Evolutionary conservation across 306 rosid genomes (phyloP).

Genomic region (Coriaria nepalensis): DNA sequence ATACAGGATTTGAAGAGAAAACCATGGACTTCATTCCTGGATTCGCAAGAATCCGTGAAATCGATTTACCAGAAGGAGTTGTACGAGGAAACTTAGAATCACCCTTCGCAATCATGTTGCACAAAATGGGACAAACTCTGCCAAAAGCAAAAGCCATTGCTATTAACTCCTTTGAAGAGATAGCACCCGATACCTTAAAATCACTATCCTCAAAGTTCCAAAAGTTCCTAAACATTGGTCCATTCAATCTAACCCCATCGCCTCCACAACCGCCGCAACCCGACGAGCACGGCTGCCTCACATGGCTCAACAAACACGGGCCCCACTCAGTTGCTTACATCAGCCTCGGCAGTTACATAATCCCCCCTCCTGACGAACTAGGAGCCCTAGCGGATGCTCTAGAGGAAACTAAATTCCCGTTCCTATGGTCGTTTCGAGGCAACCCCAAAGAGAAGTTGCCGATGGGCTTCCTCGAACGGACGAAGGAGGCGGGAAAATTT

Average conservation of each 20-base stretch:
- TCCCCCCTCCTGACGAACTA: constrained; percentile 46
- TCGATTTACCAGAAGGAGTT: constrained; percentile 46
- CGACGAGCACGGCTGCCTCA: constrained; percentile 27
- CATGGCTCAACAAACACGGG: constrained; percentile 37
- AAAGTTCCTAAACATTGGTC: constrained; percentile 41
- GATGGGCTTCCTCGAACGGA: constrained; percentile 19
- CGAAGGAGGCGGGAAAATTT: constrained; percentile 24
- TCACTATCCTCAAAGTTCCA: constrained; percentile 22
- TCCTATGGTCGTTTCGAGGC: constrained; percentile 51
- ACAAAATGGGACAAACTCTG: constrained; percentile 45
- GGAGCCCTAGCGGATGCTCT: constrained; percentile 35
- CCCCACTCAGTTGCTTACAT: constrained; percentile 39
- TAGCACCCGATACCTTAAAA: constrained; percentile 16
- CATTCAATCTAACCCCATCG: constrained; percentile 29
- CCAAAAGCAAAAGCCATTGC: constrained; percentile 43
- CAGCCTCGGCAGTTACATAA: constrained; percentile 40
- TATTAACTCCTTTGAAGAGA: constrained; percentile 41
- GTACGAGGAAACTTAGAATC: constrained; percentile 6
- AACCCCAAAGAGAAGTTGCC: constrained; percentile 26
- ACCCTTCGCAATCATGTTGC: constrained; percentile 28
- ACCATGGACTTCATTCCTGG: constrained; percentile 39
- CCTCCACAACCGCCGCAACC: not conserved
- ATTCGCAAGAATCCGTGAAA: constrained; percentile 19
- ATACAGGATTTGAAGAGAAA: constrained; percentile 14
- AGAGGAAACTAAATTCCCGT: constrained; percentile 28